Evolutionary conservation across 305 asterid species (phyloP), one percentile per base, ranked within the genome.

Genomic region (Solanum aculeatissimum): DNA sequence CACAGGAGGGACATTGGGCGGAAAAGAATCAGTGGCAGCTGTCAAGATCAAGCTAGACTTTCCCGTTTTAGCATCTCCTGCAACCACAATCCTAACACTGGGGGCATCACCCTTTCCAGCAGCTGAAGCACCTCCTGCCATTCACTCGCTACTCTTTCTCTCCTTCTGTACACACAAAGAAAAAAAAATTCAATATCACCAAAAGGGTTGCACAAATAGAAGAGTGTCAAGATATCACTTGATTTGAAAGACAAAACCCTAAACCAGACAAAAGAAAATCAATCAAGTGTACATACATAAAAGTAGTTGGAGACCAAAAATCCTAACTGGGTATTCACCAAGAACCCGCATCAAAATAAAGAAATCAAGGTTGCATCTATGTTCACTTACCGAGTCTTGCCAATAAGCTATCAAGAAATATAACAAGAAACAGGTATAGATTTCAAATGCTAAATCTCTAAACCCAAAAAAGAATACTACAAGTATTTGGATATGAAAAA

Each of bases 21-120:
- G 94, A 77, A 93, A 95, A 70, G 85, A 87, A 49, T 94, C 97
- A 8, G 97, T 91, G 63, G 98, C 98, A 29, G 99, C 98, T 12
- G 99, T 88, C 18, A 94, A 89, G 68, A 97, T 92, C 84, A 97
- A 89, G 85, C 98, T 93, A 88, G 99, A 94, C 87, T 97, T 97
- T 25, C 99, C 99, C 40, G 99, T 95, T 92, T 90, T 92, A 0
- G 95, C 83, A 42, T 97, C 98, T 53, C 99, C 99, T 10, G 98
- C 98, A 25, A 97, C 98, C 83, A 97, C 98, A 70, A 97, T 92
- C 54, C 96, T 91, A 16, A 97, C 92, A 27, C 88, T 89, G 13
- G 81, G 90, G 3, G 86, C 88, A 86, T 86, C 88, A 54, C 89
- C 90, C 83, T 89, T 89, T 81, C 89, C 88, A 85, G 90, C 93